phyloP scores from a whole-genome alignment of 2,329 filamentous ascomycete species.

The Cordyceps javanica region DNA sequence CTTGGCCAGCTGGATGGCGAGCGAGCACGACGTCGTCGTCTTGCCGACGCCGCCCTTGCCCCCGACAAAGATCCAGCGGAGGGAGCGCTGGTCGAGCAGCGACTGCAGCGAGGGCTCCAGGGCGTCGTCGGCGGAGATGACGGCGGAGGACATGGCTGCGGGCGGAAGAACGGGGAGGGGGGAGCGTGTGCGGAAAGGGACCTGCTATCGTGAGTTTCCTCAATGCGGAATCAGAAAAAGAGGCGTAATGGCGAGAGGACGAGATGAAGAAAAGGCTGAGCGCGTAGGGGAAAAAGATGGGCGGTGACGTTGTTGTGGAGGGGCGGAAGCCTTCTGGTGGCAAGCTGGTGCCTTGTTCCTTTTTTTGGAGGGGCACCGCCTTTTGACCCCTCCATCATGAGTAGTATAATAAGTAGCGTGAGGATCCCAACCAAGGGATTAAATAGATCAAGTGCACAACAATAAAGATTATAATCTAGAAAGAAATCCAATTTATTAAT shows the following conservation, averaged over 20 bases:
- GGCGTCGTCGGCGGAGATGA: constrained; percentile 53
- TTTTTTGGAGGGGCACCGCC: not conserved
- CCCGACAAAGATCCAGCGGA: constrained; percentile 98
- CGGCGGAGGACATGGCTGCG: constrained; percentile 32
- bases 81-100: constrained; percentile 88
- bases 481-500: no score
- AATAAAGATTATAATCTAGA: no score
- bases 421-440: no score
- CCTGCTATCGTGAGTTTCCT: not conserved
- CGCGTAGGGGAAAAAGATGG: no score
- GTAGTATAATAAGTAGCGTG: no score
- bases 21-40: constrained; percentile 97
- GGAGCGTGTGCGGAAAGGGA: no score
- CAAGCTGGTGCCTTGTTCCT: not conserved
- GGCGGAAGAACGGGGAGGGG: not conserved
- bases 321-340: not conserved
- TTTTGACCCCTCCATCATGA: not conserved
- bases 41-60: constrained; percentile 98
- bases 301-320: not conserved
- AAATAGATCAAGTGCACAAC: no score
- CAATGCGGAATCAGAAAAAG: no score
- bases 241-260: no score
- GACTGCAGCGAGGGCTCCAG: constrained; percentile 92
- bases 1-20: constrained; percentile 94
- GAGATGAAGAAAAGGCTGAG: no score